A percentile compares a stretch with the other conserved stretches of the same genome.
Evolutionary conservation across 768 basidiomycete genomes (phyloP).

Genomic region (Baorangia bicolor): DNA sequence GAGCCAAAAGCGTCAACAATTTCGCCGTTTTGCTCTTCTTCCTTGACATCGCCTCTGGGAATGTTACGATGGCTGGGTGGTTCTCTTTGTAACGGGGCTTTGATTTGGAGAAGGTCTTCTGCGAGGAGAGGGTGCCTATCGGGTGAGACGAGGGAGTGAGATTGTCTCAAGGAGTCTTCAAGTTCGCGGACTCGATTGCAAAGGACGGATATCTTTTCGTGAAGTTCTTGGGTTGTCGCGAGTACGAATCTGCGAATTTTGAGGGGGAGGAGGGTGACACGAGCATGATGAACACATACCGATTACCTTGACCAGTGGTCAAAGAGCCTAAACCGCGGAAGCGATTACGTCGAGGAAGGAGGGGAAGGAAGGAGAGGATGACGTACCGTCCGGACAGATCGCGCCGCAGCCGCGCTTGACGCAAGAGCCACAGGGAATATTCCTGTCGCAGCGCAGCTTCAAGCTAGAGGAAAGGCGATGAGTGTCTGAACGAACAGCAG

Average conservation of each 20-base stretch:
- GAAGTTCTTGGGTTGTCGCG: constrained; percentile 76
- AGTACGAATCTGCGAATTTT: constrained; percentile 60
- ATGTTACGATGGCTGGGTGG: constrained; percentile 42
- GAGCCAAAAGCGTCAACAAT: constrained; percentile 81
- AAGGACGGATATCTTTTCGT: constrained; percentile 78
- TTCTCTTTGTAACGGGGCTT: constrained; percentile 75
- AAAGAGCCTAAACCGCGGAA: constrained; percentile 54
- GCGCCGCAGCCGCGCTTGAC: constrained; percentile 78
- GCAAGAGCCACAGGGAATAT: constrained; percentile 75
- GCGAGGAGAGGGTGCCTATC: constrained; percentile 66
- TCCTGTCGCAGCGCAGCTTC: constrained; percentile 60
- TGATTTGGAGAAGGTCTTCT: constrained; percentile 73
- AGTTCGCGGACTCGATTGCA: constrained; percentile 72
- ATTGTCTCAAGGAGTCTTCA: constrained; percentile 64
- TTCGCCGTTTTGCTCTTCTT: constrained; percentile 64
- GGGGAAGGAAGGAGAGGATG: constrained; percentile 9
- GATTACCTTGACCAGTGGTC: constrained; percentile 81
- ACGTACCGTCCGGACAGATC: constrained; percentile 76
- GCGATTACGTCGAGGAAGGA: constrained; percentile 20
- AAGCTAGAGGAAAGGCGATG: constrained; percentile 13
- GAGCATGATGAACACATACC: constrained; percentile 39
- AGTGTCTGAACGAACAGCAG: too few relatives aligned
- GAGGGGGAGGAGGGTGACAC: not conserved
- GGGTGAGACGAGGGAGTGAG: constrained; percentile 56
- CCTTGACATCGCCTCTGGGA: constrained; percentile 42